Base-by-base conservation (phyloP, 2,329 filamentous ascomycete genomes). In the Rhynchosporium graminicola region DNA sequence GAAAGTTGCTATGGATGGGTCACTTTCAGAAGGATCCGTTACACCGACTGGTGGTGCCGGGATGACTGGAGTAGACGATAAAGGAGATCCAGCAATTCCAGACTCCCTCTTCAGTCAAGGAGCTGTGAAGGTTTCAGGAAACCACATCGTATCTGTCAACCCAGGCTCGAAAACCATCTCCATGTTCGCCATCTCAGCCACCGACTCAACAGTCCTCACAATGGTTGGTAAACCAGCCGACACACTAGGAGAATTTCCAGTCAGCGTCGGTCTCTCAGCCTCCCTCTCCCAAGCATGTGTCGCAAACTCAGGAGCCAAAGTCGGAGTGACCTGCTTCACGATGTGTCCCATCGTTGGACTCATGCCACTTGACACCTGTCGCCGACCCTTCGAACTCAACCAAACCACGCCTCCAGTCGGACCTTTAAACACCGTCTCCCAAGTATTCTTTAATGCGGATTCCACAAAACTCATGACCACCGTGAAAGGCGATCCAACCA, bases 401-500 rank as follows among this genome's bases (percentile, higher is more conserved):
- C 86, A 88, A 69, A 80, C 78, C 0, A 87, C 82, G 0, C 86
- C 86, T 0, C 84, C 86, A 0, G 72, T 76, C 0, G 86, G 85
- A 0, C 84, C 85, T 0, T 73, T 76, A 2, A 86, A 86, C 72
- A 86, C 82, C 0, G 78, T 87, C 2, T 86, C 85, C 0, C 84
- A 88, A 7, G 77, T 80, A 0, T 83, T 87, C 71, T 88, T 87
- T 74, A 83, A 82, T 0, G 72, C 73, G 0, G 83, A 88, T 58
- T 78, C 83, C 64, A 74, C 71, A 0, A 77, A 74, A 1, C 74
- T 89, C 0, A 78, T 82, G 57, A 78, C 82, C 0, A 85, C 82
- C 0, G 83, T 88, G 46, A 89, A 89, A 73, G 86, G 86, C 1
- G 78, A 87, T 60, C 82, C 82, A 0, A 67, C 76, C 0, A 74